Conservation (phyloP, 352 stramenopile species). For the Elongisporangium undulatum region DNA sequence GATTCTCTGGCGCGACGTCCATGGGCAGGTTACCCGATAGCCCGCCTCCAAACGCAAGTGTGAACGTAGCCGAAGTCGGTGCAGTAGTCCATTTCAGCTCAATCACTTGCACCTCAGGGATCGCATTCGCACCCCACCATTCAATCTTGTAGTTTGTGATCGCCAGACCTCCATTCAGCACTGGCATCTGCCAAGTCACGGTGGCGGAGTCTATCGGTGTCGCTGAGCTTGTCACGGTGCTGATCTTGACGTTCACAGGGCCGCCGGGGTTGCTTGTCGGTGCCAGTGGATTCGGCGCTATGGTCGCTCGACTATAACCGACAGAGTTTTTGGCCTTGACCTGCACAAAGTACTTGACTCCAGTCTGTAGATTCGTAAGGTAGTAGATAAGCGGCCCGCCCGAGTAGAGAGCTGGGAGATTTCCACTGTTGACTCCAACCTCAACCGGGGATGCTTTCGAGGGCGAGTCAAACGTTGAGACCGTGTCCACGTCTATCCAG, state of each 20-base stretch:
- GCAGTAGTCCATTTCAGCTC: conserved; percentile 74
- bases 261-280: conserved; percentile 43
- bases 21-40: conserved; percentile 63
- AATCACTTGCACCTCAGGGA: conserved; percentile 79
- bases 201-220: conserved; percentile 52
- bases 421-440: conserved; percentile 13
- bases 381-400: conserved; percentile 66
- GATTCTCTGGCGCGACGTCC: conserved; percentile 71
- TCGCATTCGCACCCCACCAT: conserved; percentile 57
- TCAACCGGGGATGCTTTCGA: conserved; percentile 39
- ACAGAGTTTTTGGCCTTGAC: conserved; percentile 73
- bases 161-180: conserved; percentile 45
- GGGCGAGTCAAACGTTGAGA: conserved; percentile 67
- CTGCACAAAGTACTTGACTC: conserved; percentile 83
- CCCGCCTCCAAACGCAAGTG: conserved; percentile 74
- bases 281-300: conserved; percentile 50
- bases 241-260: conserved; percentile 55
- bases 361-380: conserved; percentile 59
- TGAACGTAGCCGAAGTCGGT: conserved; percentile 51
- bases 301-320: conserved; percentile 56
- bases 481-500: conserved; percentile 66
- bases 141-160: conserved; percentile 83
- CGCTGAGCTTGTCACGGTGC: conserved; percentile 32
- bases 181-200: conserved; percentile 68
- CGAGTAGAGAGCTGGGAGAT: conserved; percentile 51